Evolutionary conservation across 352 stramenopile genomes (phyloP), one percentile per base, ranked within the genome.

Genomic region (Globisporangium yorkense): DNA sequence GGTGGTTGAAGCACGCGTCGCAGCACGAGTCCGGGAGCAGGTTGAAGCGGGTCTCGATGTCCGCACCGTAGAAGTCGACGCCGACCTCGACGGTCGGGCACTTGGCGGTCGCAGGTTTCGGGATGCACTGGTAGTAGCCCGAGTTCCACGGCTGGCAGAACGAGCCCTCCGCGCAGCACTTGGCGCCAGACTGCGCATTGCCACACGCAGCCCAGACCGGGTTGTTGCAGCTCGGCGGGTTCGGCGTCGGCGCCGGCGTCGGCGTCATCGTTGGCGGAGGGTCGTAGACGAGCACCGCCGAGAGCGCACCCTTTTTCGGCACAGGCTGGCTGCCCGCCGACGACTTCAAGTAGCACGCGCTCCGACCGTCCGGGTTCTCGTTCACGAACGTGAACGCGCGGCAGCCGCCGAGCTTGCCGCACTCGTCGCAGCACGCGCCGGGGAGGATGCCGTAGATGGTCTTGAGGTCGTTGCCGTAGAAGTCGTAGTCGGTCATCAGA

Each of bases 91-190:
- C 50, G n/a, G 49, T 67, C 2, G 72, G 69, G 51, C 75, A 87
- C 58, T 77, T 74, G 16, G 45, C 43, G n/a, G 10, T 12, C 12
- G 37, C 37, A 13, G 77, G 73, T 3, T 62, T 53, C 6, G 64
- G 49, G 39, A 85, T 59, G 40, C 77, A 85, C 58, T 87, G 77
- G 56, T 84, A 87, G 65, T 77, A 87, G 1, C 57, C 66, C 5
- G 65, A 51, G 51, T 83, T 85, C 77, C 77, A 87, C 7, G 77
- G 77, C 49, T 87, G 77, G 59, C 77, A 87, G 70, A 72, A 84
- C 3, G 65, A 57, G 45, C 63, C 65, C 10, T 46, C 46, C 8
- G 65, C 65, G 37, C 77, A 87, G 71, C 77, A 87, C n/a, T 56
- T 59, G 4, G 62, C 6, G 0, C 72, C 75, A 5, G 35, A 66